Base-by-base conservation (phyloP, 78 protist genomes). In the Dictyostelium capitatum region DNA sequence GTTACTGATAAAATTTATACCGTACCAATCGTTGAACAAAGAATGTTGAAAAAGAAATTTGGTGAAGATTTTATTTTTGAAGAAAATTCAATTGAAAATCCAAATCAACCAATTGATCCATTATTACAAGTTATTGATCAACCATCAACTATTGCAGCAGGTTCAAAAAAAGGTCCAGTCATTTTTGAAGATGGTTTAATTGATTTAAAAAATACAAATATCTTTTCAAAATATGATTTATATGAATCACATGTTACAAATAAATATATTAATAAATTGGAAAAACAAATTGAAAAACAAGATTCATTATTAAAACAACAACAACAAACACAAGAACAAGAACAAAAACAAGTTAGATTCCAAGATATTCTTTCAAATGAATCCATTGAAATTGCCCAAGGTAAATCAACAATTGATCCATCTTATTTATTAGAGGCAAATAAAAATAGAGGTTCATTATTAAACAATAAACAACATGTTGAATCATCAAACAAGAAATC, bases 381-480 rank as follows among this genome's bases (percentile, higher is more conserved):
- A 79, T 25, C 50, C 17, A 6, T 30, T 32, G 15, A 19, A 7
- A 56, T 79, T 54, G 72, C 50, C 0, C 25, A n/a, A 54, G 83
- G 70, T 37, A 32, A 79, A 54, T 79, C 83, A 23, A 15, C 51
- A 25, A 25, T 54, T 6, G 70, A 79, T 51, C 83, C 83, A 79
- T n/a, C 23, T 11, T 20, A 23, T 37, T 37, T 79, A 32, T 43
- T 43, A 10, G n/a, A 20, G 3, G 70, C 32, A 5, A 79, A 79
- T 37, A 28, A 79, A 10, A 54, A 37, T 20, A 79, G 83, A 79
- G 25, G 28, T n/a, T 43, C 23, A 41, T 47, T 73, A 32, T 62
- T 62, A 25, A 62, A n/a, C 19, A 25, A 37, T 30, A 32, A n/a
- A 12, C 28, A 32, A 17, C n/a, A 15, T 11, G 23, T 30, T 30